Base-by-base conservation (phyloP, 768 basidiomycete species). In the Phylloporus arenicola region DNA sequence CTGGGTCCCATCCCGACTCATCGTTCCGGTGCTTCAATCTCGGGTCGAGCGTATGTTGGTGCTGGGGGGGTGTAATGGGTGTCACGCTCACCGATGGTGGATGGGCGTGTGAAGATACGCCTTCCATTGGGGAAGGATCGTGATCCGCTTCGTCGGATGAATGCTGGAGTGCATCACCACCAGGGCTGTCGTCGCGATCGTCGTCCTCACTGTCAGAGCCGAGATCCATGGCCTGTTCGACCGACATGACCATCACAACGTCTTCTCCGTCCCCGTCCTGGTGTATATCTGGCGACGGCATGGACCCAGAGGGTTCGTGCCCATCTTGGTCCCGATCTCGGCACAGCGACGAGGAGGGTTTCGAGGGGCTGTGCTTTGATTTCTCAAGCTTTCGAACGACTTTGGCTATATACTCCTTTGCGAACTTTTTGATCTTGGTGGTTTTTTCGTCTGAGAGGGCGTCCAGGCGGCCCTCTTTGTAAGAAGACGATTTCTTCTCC, bases 401-500 rank as follows among this genome's bases (percentile, higher is more conserved):
- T 69, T 95, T 96, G 49, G 77, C 71, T 49, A 93, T 83, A 65
- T 90, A 98, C 38, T 96, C 92, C 68, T 95, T 92, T 30, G 86
- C 75, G 63, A 93, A 98, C 62, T 88, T 86, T 70, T 92, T 95
- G 68, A 98, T 92, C 71, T 97, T 97, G 40, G 64, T 61, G 19
- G 78, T 72, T 65, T 97, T 97, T 56, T 98, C 94, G 4, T 93
- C 88, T 3, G 89, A 83, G 20, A 97, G 76, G 2, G 77, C 35
- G 3, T 92, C 88, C 13, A 95, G 76, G 47, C 79, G 78, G 17
- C 78, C 78, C n/a, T 86, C 83, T 50, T 76, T 78, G 62, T 87
- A 97, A 38, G 80, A 82, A 3, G 82, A 70, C 0, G 89, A 88
- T 65, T 92, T 95, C 69, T 95, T 95, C 75, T 99, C 95, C 68